Base-by-base conservation (phyloP, 768 basidiomycete species). In the Hebeloma cylindrosporum region DNA sequence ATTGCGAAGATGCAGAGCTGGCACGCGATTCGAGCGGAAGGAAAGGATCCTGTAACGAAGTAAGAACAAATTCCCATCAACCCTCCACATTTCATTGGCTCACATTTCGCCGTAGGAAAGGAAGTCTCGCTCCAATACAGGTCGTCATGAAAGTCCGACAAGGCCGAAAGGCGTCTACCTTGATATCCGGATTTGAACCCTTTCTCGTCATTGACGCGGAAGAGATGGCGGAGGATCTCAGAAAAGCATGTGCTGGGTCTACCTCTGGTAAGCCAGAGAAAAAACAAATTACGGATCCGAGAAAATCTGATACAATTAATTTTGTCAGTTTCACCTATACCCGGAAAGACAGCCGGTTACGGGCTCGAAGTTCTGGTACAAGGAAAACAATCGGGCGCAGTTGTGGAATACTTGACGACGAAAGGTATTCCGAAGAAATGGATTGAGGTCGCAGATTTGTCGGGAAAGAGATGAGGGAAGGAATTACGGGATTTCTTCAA, bases 361-460 rank as follows among this genome's bases (percentile, higher is more conserved):
- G 78, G 77, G 1, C 53, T 77, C 40, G 88, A 93, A 55, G 82
- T 96, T 7, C 69, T 87, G 50, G 83, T 95, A 0, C 93, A 95
- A 58, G 93, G 93, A 2, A 88, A 87, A 50, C 92, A 95, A 56
- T 70, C 73, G 14, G 75, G 77, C 51, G 67, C 71, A 2, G 84
- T 92, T 8, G 68, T 74, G 7, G 85, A 88, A 4, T 76, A 90
- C 48, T 61, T 96, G 29, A 60, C 77, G 2, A 73, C 68, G 17
- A 80, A 77, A 51, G 90, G 93, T 0, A 77, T 94, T 23, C 89
- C 91, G 20, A 88, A 85, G 69, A 75, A 74, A 57, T 94, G 88
- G 88, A 85, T 94, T 40, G 78, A 80, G 58, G 65, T 73, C 1
- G 60, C 58, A 1, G 82, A 79, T 48, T 29, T 69, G 42, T 59